Conservation (phyloP, 768 basidiomycete genomes). For the Mycena venus region DNA sequence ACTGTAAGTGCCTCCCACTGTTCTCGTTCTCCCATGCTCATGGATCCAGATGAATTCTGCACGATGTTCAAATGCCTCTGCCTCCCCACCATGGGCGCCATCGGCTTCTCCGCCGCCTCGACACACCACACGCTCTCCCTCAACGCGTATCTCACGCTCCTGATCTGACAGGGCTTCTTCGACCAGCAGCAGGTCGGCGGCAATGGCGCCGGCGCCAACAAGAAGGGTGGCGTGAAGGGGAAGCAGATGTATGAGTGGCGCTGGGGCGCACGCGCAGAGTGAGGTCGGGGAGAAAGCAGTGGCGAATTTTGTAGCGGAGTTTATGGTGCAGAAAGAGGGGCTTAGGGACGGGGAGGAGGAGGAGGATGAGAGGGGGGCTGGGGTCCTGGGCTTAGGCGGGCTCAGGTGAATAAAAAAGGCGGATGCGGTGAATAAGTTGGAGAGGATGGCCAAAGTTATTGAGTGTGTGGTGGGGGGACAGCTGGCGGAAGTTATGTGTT, state of each 20-base stretch:
- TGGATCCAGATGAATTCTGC: constrained; percentile 75
- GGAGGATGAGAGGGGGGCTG: constrained; percentile 53
- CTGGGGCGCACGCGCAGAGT: constrained; percentile 85
- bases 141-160: constrained; percentile 73
- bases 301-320: constrained; percentile 82
- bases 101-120: constrained; percentile 63
- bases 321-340: constrained; percentile 71
- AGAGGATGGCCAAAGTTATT: constrained; percentile 66
- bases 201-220: too few relatives aligned
- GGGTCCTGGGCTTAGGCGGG: constrained; percentile 36
- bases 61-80: constrained; percentile 77
- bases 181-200: constrained; percentile 70
- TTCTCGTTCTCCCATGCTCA: background rate
- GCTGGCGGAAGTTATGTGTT: constrained; percentile 54
- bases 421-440: constrained; percentile 52
- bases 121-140: constrained; percentile 67
- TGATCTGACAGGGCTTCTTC: constrained; percentile 82
- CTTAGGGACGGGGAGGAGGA: constrained; percentile 48
- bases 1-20: constrained; percentile 67
- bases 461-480: constrained; percentile 75
- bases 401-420: constrained; percentile 36
- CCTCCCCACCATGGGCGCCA: constrained; percentile 66
- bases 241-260: constrained; percentile 65
- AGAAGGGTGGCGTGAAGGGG: constrained; percentile 51
- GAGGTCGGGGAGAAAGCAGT: constrained; percentile 88